Evolutionary conservation across 2,329 filamentous ascomycete species (phyloP), one percentile per base, ranked within the genome.

Genomic region (Thelonectria rubi): DNA sequence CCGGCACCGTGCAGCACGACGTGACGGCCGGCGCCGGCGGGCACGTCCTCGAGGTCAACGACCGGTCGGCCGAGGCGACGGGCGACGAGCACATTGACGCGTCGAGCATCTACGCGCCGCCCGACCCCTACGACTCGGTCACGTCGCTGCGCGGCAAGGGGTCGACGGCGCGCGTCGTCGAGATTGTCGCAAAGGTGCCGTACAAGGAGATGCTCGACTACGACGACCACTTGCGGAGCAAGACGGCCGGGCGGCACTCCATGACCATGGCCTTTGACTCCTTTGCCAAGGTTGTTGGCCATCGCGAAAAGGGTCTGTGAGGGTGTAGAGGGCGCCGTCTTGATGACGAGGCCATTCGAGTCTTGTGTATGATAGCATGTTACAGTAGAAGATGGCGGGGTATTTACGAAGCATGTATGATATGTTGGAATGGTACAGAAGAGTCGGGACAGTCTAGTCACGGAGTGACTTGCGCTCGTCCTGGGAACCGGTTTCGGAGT

Each of bases 161-260:
- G 69, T 82, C 77, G 39, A 79, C 77, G 34, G 77, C 79, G 57
- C 79, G 81, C 47, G 82, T 80, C 79, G 80, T 84, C 60, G 84
- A 90, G 51, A 92, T 99, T 68, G 88, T 90, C 11, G 95, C 94
- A 20, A 88, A 91, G 71, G 94, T 98, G 26, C 95, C 95, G 32
- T 82, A 98, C 70, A 96, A 95, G 78, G 94, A 98, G 78, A 97
- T 98, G 92, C 89, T 98, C 37, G 92, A 94, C 43, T 99, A 98
- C 76, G 82, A 98, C 69, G 92, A 93, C 75, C 92, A 96, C 74
- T 78, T 99, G 65, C 84, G 95, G 54, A 94, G 92, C 77, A 84
- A 97, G 80, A 99, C 94, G 3, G 91, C 90, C 3, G 95, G 95
- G 0, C 84, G 95, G 2, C 86, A 88, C 71, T 81, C 83, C 5